phyloP scores from a whole-genome alignment of 2,329 filamentous ascomycete genomes.

The Curvularia sp. region DNA sequence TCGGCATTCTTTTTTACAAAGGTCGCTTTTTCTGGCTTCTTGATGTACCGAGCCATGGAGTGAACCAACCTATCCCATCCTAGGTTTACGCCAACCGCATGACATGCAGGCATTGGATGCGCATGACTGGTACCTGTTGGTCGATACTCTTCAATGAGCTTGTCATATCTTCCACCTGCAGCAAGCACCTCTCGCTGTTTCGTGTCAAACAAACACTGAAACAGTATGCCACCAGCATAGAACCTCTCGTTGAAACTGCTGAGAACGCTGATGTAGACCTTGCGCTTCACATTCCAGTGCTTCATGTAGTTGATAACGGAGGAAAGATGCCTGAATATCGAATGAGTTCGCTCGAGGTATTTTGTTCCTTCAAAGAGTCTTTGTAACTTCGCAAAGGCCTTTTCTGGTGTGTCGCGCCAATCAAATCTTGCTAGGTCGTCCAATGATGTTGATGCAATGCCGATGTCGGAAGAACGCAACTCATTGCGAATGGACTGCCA shows the following conservation, averaged over 20 bases:
- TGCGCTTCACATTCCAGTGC: slow-evolving; percentile 74
- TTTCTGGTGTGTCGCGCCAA: slow-evolving; percentile 79
- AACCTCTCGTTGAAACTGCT: slow-evolving; percentile 91
- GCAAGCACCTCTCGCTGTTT: slow-evolving; percentile 85
- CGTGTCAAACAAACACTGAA: slow-evolving; percentile 87
- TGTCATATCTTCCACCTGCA: slow-evolving; percentile 91
- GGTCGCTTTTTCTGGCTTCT: slow-evolving; percentile 53
- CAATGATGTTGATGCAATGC: slow-evolving; percentile 85
- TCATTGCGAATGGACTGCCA: slow-evolving; percentile 86
- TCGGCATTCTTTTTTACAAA: slow-evolving; percentile 75
- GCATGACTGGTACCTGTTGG: slow-evolving; percentile 68
- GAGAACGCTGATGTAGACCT: slow-evolving; percentile 83
- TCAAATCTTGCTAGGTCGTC: slow-evolving; percentile 92
- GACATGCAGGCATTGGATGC: slow-evolving; percentile 57
- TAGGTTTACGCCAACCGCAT: slow-evolving; percentile 91
- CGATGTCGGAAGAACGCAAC: slow-evolving; percentile 79
- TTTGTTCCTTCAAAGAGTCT: slow-evolving; percentile 62
- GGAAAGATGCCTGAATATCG: slow-evolving; percentile 76
- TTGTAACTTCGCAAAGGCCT: slow-evolving; percentile 70
- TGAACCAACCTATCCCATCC: slow-evolving; percentile 83
- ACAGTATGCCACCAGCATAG: slow-evolving; percentile 79
- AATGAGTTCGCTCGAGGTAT: slow-evolving; percentile 59
- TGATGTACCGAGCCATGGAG: slow-evolving; percentile 62
- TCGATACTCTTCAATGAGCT: slow-evolving; percentile 81
- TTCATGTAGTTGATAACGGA: slow-evolving; percentile 79